A percentile compares a stretch with the other conserved stretches of the same genome.
Evolutionary conservation across 257 asterid species (phyloP).

Genomic region (Solanum habrochaites): DNA sequence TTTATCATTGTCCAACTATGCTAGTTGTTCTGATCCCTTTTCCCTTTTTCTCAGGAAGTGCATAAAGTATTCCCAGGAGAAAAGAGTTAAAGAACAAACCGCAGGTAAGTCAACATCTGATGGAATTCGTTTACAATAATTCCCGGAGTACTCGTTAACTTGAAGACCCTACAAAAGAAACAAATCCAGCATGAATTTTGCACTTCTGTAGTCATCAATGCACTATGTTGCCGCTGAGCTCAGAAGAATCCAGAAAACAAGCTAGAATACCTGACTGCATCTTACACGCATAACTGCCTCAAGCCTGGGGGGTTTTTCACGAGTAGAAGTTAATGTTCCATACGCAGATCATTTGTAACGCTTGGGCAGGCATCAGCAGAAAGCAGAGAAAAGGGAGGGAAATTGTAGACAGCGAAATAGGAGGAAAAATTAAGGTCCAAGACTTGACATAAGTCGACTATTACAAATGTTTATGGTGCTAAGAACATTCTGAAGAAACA

Average conservation of each 20-base stretch:
- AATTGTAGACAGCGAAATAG: slow-evolving; percentile 57
- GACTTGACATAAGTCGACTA: background rate
- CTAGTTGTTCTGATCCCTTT: background rate
- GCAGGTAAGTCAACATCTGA: slow-evolving; percentile 93
- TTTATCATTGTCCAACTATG: background rate
- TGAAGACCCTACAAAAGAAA: slow-evolving; percentile 62
- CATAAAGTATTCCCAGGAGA: background rate
- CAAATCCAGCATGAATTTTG: background rate
- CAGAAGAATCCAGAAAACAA: slow-evolving; percentile 1
- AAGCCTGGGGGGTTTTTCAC: slow-evolving; percentile 94
- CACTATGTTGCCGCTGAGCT: background rate
- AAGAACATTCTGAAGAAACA: background rate
- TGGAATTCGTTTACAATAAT: slow-evolving; percentile 89
- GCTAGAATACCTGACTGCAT: slow-evolving; percentile 80
- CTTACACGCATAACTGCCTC: slow-evolving; percentile 99
- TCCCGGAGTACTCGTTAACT: slow-evolving; percentile 88
- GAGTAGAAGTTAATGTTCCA: too few species aligned
- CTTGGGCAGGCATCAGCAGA: slow-evolving; percentile 85
- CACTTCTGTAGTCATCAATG: background rate
- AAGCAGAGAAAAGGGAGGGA: slow-evolving; percentile 95
- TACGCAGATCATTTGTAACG: slow-evolving; percentile 92
- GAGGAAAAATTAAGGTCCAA: background rate
- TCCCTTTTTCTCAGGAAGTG: background rate
- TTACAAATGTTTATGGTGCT: background rate
- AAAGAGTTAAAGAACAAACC: slow-evolving; percentile 33